These are phyloP conservation scores for Lipomyces yamadae DNA, from an alignment of 805 yeast genomes.

Conservation along the genomic window DNA sequence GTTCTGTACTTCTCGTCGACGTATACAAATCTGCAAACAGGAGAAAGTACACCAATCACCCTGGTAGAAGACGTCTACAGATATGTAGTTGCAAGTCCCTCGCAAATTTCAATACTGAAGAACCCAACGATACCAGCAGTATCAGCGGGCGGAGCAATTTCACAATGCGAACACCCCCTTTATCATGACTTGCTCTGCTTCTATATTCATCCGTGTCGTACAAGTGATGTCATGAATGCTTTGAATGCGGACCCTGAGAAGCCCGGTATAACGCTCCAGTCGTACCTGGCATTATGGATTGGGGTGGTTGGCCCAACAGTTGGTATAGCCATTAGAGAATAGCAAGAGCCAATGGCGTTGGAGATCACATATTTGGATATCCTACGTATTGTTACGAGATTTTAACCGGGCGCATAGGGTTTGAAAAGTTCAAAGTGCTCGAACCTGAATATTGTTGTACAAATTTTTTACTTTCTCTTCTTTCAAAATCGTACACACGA, in stretches of 20 bases:
- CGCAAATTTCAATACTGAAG: not conserved
- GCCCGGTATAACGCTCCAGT: slow-evolving; percentile 7
- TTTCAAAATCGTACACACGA: not conserved
- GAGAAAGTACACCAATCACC: slow-evolving; percentile 11
- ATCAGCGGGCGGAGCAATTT: slow-evolving; percentile 14
- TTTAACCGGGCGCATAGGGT: not conserved
- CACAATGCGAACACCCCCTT: slow-evolving; percentile 35
- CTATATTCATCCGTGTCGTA: slow-evolving; percentile 36
- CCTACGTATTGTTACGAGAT: not conserved
- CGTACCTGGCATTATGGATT: slow-evolving; percentile 32
- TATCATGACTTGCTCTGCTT: slow-evolving; percentile 22
- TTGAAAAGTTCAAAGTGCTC: not conserved
- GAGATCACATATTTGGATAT: slow-evolving; percentile 1
- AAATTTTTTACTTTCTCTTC: slow-evolving; percentile 3
- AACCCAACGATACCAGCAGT: slow-evolving; percentile 1
- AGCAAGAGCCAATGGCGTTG: not conserved
- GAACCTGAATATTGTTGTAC: not conserved
- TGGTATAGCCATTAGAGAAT: slow-evolving; percentile 20
- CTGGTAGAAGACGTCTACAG: slow-evolving; percentile 18
- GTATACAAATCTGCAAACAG: not conserved
- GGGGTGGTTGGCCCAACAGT: slow-evolving; percentile 28
- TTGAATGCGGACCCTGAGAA: slow-evolving; percentile 14
- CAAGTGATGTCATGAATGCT: slow-evolving; percentile 28
- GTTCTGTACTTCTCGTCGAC: slow-evolving; percentile 23
- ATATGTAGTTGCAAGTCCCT: slow-evolving; percentile 8